Conservation (phyloP, 495 filamentous ascomycete species). For the Stereocaulon alpinum region DNA sequence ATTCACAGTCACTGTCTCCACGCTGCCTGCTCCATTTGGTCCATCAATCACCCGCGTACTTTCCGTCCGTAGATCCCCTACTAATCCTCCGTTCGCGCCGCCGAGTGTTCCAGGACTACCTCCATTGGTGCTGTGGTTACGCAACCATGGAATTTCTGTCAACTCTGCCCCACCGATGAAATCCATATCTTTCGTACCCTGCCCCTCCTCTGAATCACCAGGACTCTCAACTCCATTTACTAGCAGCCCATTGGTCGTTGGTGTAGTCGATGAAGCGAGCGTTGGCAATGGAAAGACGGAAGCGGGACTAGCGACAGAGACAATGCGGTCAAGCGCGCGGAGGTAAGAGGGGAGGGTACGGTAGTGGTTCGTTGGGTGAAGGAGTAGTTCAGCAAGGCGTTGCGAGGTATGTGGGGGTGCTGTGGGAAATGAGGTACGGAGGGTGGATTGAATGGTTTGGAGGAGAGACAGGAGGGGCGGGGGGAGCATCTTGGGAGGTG, state of each 20-base stretch:
- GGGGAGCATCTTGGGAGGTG: slow-evolving; percentile 44
- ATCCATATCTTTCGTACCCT: slow-evolving; percentile 55
- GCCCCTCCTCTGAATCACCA: slow-evolving; percentile 11
- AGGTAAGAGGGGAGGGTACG: slow-evolving; percentile 71
- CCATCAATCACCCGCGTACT: slow-evolving; percentile 61
- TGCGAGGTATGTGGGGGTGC: slow-evolving; percentile 90
- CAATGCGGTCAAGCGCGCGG: slow-evolving; percentile 80
- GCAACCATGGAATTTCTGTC: slow-evolving; percentile 88
- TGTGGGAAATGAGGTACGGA: slow-evolving; percentile 54
- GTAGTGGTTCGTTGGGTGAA: slow-evolving; percentile 69
- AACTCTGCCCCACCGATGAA: slow-evolving; percentile 82
- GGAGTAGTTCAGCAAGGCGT: slow-evolving; percentile 83
- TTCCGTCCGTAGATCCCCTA: slow-evolving; percentile 44
- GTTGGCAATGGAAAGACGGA: slow-evolving; percentile 74
- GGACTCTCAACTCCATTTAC: slow-evolving; percentile 31
- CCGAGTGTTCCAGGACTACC: slow-evolving; percentile 16
- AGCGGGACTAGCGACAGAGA: slow-evolving; percentile 76
- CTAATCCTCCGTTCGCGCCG: slow-evolving; percentile 4
- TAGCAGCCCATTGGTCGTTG: slow-evolving; percentile 22
- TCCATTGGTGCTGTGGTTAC: slow-evolving; percentile 25
- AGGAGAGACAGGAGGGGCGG: slow-evolving; percentile 53
- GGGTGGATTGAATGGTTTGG: slow-evolving; percentile 52
- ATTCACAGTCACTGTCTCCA: slow-evolving; percentile 61
- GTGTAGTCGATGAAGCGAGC: slow-evolving; percentile 36
- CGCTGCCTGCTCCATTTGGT: slow-evolving; percentile 56